phyloP scores from a whole-genome alignment of 2,329 filamentous ascomycete genomes.

The Metarhizium anisopliae region DNA sequence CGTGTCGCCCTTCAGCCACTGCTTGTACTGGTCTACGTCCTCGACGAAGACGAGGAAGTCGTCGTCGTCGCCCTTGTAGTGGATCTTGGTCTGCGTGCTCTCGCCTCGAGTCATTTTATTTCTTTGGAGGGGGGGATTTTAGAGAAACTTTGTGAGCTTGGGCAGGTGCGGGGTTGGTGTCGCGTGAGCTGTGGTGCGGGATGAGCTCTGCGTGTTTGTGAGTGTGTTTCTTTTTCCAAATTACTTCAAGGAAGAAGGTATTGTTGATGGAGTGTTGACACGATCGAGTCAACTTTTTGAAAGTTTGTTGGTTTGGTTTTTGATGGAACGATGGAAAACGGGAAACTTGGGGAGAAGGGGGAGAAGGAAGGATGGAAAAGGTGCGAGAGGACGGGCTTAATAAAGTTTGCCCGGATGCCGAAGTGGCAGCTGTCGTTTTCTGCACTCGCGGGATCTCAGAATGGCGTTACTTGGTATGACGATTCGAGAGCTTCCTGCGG shows the following conservation, averaged over 20 bases:
- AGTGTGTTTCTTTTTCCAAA: too few relatives aligned
- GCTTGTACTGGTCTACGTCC: slow-evolving; percentile 54
- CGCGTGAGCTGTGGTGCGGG: too few relatives aligned
- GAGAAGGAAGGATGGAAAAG: neutral
- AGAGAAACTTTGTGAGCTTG: slow-evolving; percentile 8
- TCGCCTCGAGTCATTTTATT: slow-evolving; percentile 57
- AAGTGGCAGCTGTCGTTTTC: too few relatives aligned
- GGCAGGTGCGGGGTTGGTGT: neutral
- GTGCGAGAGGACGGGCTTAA: neutral
- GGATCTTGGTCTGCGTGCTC: slow-evolving; percentile 63
- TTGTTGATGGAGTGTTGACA: neutral
- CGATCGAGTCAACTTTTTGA: too few relatives aligned
- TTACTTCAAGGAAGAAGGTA: too few relatives aligned
- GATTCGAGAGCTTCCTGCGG: too few relatives aligned
- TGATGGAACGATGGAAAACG: neutral
- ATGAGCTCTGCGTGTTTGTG: too few relatives aligned
- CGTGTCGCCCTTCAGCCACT: slow-evolving; percentile 70
- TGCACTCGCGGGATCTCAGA: too few relatives aligned
- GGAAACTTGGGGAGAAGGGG: neutral
- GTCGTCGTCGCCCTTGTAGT: slow-evolving; percentile 65
- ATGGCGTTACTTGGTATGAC: too few relatives aligned
- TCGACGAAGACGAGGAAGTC: slow-evolving; percentile 54
- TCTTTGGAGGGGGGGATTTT: slow-evolving; percentile 26
- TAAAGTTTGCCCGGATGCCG: neutral
- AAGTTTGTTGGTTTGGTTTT: too few relatives aligned